Percentiles rank a stretch among this genome's conserved stretches.
Conservation (phyloP, 768 basidiomycete genomes). For the Postia placenta region DNA sequence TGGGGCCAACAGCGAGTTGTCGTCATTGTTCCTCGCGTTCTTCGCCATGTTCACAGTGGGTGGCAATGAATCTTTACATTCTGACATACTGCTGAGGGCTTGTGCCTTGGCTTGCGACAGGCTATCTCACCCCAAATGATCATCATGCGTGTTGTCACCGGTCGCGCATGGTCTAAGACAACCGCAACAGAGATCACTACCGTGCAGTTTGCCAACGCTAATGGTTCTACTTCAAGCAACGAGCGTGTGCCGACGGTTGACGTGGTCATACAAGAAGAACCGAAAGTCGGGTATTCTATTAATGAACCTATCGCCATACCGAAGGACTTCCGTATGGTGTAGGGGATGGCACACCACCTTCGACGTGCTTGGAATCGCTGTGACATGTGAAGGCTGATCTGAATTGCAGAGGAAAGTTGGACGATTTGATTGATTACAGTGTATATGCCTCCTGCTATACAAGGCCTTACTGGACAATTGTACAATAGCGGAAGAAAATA, state of each 20-base stretch:
- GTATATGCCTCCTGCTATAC: no score
- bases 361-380: no score
- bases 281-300: no score
- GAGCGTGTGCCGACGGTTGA: not conserved
- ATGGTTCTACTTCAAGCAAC: not conserved
- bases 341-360: no score
- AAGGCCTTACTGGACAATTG: no score
- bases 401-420: no score
- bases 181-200: constrained; percentile 8
- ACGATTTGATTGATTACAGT: no score
- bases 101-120: constrained; percentile 11
- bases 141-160: constrained; percentile 27
- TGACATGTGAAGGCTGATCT: no score
- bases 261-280: not conserved
- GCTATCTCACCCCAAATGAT: constrained; percentile 30
- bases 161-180: constrained; percentile 26
- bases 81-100: not conserved
- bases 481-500: no score
- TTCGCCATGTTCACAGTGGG: constrained; percentile 38
- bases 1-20: constrained; percentile 27
- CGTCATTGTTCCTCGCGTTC: constrained; percentile 33
- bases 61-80: not conserved
- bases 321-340: no score
- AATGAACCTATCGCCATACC: no score
- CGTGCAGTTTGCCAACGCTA: not conserved